Evolutionary conservation across 495 filamentous ascomycete species (phyloP), one percentile per base, ranked within the genome.

Genomic region (Oidiodendron maius): DNA sequence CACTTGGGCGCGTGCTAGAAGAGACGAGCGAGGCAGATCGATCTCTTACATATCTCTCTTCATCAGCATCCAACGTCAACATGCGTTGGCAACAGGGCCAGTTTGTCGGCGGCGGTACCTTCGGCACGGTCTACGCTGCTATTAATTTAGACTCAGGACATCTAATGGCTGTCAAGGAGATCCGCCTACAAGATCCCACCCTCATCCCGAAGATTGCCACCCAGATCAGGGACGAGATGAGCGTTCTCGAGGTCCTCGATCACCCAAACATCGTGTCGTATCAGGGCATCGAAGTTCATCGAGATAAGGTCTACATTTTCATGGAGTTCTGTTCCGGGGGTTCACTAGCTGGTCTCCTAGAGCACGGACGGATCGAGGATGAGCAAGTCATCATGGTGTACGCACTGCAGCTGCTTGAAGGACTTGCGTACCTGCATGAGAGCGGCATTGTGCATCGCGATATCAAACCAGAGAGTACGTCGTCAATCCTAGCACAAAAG

Each of bases 321-420:
- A 98, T 98, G 93, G 93, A 98, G 65, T 96, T 94, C 64, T 98
- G 93, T 59, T 91, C 87, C 2, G 91, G 94, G 24, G 93, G 93
- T 15, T 96, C 91, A 4, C 70, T 98, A n/a, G 90, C 93, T 36
- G 82, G 76, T 18, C 70, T 97, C 49, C 71, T 98, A 15, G 93
- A 98, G 65, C 91, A 98, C 59, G 93, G 93, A 9, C 83, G 94
- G 18, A 95, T 98, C 51, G 93, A 98, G 64, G 93, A 98, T 56
- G 93, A 98, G 66, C 95, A 89, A 13, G 91, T 98, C 46, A 90
- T 96, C 47, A 91, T 91, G 84, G 94, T 98, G 4, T 98, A 98
- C 60, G 88, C 91, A 20, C 75, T 98, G 23, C 94, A 98, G 58
- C 83, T 98, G 64, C 76, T 98, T 9, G 94, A 98, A 64, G 93